Evolutionary conservation across 2,329 filamentous ascomycete species (phyloP).

Genomic region (Apiospora sp.): DNA sequence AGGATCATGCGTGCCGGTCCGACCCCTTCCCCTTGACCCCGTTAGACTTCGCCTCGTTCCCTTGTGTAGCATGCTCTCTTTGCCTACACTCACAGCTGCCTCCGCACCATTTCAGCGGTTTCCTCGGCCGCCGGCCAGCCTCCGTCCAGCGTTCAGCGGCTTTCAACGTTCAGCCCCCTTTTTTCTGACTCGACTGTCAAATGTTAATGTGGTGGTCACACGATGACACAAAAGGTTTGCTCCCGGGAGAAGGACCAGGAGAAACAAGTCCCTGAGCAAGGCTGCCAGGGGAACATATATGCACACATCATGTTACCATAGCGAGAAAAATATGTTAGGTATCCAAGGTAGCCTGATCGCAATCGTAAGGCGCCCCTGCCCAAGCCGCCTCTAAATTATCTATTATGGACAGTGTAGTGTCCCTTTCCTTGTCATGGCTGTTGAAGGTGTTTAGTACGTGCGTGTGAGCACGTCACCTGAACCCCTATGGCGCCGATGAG

Average conservation of each 20-base stretch:
- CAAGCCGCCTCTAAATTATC: neutral
- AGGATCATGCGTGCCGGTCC: slow-evolving; percentile 1
- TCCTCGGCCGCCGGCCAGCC: neutral
- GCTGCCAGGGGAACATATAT: neutral
- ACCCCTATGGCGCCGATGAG: neutral
- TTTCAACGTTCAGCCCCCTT: neutral
- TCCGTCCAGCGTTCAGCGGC: neutral
- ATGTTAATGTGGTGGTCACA: neutral
- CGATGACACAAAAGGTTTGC: neutral
- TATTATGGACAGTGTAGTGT: neutral
- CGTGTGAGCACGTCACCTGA: neutral
- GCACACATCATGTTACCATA: neutral
- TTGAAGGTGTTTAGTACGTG: neutral
- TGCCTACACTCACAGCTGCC: neutral
- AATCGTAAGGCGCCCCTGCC: neutral
- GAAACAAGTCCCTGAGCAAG: neutral
- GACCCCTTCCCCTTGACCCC: neutral
- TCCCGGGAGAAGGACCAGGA: neutral
- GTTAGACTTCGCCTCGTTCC: neutral
- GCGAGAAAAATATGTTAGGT: neutral
- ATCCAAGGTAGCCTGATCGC: neutral
- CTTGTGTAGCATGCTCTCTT: neutral
- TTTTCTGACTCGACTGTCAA: neutral
- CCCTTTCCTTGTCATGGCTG: neutral
- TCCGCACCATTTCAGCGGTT: neutral